These are phyloP conservation scores for Pelargonium myrrhifolium DNA, from an alignment of 441 rosid genomes.

Conservation along the genomic window DNA sequence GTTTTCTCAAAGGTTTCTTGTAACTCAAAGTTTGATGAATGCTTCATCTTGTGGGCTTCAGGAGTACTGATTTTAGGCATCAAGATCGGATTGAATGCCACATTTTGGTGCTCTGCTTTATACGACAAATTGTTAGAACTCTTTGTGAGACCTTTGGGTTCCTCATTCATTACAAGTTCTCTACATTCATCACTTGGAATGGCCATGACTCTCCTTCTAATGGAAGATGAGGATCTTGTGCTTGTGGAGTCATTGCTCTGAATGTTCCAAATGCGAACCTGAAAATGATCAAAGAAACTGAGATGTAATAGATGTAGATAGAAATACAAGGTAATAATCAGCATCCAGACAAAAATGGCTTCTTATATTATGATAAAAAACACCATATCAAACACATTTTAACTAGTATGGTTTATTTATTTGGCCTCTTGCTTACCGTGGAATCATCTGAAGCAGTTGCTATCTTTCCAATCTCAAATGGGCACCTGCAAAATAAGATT, in stretches of 20 bases:
- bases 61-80: constrained; percentile 46
- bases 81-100: constrained; percentile 21
- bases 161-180: constrained; percentile 34
- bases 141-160: constrained; percentile 25
- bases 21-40: constrained; percentile 24
- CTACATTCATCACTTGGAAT: constrained; percentile 39
- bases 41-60: constrained; percentile 41
- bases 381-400: not conserved
- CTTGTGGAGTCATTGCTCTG: constrained; percentile 34
- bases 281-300: not conserved
- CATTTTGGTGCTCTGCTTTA: constrained; percentile 18
- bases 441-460: constrained; percentile 78
- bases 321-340: not conserved
- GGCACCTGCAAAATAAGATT: constrained; percentile 43
- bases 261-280: constrained; percentile 76
- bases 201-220: constrained; percentile 63
- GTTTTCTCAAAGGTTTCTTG: constrained; percentile 39
- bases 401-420: not conserved
- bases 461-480: constrained; percentile 49
- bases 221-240: constrained; percentile 34
- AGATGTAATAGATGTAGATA: not conserved
- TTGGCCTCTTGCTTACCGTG: constrained; percentile 38
- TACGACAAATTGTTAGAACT: constrained; percentile 19
- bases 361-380: not conserved
- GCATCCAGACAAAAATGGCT: not conserved